Evolutionary conservation across 1,284 basidiomycete species (phyloP).

Genomic region (Lentinula novae-zelandiae): DNA sequence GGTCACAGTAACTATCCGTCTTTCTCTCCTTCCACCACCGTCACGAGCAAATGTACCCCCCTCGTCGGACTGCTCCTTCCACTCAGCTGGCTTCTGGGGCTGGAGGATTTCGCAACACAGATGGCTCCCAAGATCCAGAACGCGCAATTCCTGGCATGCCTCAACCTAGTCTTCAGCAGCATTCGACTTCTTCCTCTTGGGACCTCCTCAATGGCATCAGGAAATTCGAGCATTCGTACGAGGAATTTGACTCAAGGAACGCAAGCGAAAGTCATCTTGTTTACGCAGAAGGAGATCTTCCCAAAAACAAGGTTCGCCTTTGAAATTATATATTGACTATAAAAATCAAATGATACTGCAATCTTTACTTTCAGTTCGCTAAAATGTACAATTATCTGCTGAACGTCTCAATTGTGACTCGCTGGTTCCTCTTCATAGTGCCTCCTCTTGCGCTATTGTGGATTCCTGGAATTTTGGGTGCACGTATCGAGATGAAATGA

Average conservation of each 20-base stretch:
- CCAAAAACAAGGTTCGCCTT: constrained; percentile 45
- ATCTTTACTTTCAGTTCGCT: constrained; percentile 34
- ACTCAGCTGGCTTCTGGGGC: background rate
- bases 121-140: constrained; percentile 3
- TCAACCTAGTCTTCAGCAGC: constrained; percentile 1
- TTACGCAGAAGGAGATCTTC: constrained; percentile 63
- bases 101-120: background rate
- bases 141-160: constrained; percentile 12
- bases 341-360: background rate
- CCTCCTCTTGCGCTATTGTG: constrained; percentile 56
- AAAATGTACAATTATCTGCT: constrained; percentile 74
- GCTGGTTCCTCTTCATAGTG: constrained; percentile 79
- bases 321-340: background rate
- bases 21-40: background rate
- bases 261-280: constrained; percentile 50
- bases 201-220: constrained; percentile 49
- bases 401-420: constrained; percentile 72
- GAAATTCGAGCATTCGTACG: constrained; percentile 53
- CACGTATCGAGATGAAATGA: background rate
- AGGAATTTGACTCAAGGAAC: constrained; percentile 56
- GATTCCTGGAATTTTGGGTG: constrained; percentile 49
- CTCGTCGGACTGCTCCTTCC: constrained; percentile 4
- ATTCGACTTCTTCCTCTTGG: constrained; percentile 36
- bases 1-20: background rate
- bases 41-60: constrained; percentile 10